Base-by-base conservation (phyloP, 1,139 yeast genomes). In the Lodderomyces theae region DNA sequence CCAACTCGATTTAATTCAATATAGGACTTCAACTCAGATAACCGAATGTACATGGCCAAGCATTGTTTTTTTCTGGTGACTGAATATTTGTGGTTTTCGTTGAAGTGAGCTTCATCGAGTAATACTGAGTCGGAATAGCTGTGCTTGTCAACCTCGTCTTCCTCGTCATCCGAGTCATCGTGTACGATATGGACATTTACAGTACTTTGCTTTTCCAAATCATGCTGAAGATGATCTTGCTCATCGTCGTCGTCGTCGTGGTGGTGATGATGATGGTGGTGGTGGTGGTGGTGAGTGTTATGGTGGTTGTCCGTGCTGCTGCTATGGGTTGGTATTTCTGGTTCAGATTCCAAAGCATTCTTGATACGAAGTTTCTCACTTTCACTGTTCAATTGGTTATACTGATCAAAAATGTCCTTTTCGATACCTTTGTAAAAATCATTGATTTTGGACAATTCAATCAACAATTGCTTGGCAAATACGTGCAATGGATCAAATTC, bases 1-100 rank as follows among this genome's bases (percentile, higher is more conserved):
- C 97, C 97, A 25, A 95, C 86, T 50, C 75, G 76, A 68, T 90
- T 90, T 51, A 90, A 71, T 54, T 88, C 95, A 40, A 86, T 72
- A 58, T 68, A 90, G 10, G 95, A 86, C 54, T 85, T 82, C 51
- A 90, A 72, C 60, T 90, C 97, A n/a, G 89, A 82, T 28, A 89
- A 67, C 18, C 79, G 71, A 9, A 92, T 90, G 64, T 80, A 90
- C 36, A 82, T 63, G 10, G 81, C 74, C 34, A 82, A 75, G 3
- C 84, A 62, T 43, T 88, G 72, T 57, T 83, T 82, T 59, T 82
- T 84, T 51, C 86, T 71, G 6, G 88, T 81, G 44, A 86, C 78
- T 51, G 76, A 74, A 52, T 74, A 63, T 50, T 83, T 88, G 53
- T 71, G 56, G 49, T 58, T 69, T 25, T 72, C 61, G 42, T 72